These are phyloP conservation scores for Cercospora sp. DNA, from an alignment of 2,329 filamentous ascomycete genomes.

Conservation along the genomic window DNA sequence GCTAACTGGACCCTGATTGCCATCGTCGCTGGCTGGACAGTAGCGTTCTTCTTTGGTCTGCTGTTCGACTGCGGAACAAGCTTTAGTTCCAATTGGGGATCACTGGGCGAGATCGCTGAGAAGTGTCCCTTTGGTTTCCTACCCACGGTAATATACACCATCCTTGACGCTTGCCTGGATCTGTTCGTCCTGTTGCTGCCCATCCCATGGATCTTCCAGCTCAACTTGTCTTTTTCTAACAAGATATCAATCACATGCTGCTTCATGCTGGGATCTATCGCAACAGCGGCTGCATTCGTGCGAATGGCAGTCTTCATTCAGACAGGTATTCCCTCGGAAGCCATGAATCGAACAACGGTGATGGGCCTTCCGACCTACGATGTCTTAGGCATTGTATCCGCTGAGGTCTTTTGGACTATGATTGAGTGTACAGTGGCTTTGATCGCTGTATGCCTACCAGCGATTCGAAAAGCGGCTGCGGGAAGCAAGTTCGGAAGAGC, in stretches of 20 bases:
- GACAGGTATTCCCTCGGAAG: slow-evolving; percentile 19
- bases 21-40: slow-evolving; percentile 17
- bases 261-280: slow-evolving; percentile 19
- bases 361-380: slow-evolving; percentile 22
- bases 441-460: slow-evolving; percentile 21
- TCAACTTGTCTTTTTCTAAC: slow-evolving; percentile 17
- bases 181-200: slow-evolving; percentile 21
- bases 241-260: slow-evolving; percentile 21
- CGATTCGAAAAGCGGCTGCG: slow-evolving; percentile 13
- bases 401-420: slow-evolving; percentile 24
- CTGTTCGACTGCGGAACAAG: slow-evolving; percentile 21
- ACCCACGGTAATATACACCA: slow-evolving; percentile 23
- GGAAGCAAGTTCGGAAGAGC: slow-evolving; percentile 16
- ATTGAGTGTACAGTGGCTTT: slow-evolving; percentile 21
- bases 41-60: slow-evolving; percentile 20
- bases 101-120: slow-evolving; percentile 19
- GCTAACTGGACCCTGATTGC: slow-evolving; percentile 14
- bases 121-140: slow-evolving; percentile 23
- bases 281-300: slow-evolving; percentile 22
- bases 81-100: slow-evolving; percentile 19
- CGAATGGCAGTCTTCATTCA: slow-evolving; percentile 23
- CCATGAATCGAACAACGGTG: slow-evolving; percentile 17
- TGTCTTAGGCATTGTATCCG: slow-evolving; percentile 24
- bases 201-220: slow-evolving; percentile 22
- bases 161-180: slow-evolving; percentile 21